phyloP scores from a whole-genome alignment of 257 asterid genomes.

The Solanum chmielewskii region DNA sequence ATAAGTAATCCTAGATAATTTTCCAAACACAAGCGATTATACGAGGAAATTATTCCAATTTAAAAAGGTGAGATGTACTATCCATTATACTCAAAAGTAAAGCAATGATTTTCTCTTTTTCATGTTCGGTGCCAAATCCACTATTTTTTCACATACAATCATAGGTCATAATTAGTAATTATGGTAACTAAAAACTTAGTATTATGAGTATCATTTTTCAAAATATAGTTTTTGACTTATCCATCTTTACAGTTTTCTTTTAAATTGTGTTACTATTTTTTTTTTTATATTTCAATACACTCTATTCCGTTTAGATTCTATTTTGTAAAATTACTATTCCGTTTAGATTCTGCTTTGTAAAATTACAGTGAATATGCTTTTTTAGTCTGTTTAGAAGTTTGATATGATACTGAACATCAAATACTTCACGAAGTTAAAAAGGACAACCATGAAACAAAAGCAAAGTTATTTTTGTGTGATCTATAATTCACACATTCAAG shows the following conservation, averaged over 20 bases:
- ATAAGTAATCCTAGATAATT: no score
- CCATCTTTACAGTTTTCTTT: not conserved
- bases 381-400: no score
- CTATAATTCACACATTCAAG: not conserved
- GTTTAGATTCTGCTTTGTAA: rapidly evolving
- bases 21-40: no score
- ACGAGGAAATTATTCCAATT: not conserved
- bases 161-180: not conserved
- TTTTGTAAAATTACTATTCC: not conserved
- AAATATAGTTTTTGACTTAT: not conserved
- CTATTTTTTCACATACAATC: not conserved
- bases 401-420: not conserved
- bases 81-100: not conserved
- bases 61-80: not conserved
- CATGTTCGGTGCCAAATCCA: not conserved
- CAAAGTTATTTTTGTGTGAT: rapidly evolving
- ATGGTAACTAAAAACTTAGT: not conserved
- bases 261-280: not conserved
- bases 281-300: no score
- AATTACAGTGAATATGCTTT: no score
- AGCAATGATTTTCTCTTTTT: not conserved
- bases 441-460: rapidly evolving
- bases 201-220: not conserved
- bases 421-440: not conserved
- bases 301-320: rapidly evolving